A percentile compares a stretch with the other conserved stretches of the same genome.
These are phyloP conservation scores for Sporothrix sp. DNA, from an alignment of 2,329 filamentous ascomycete genomes.

Conservation along the genomic window DNA sequence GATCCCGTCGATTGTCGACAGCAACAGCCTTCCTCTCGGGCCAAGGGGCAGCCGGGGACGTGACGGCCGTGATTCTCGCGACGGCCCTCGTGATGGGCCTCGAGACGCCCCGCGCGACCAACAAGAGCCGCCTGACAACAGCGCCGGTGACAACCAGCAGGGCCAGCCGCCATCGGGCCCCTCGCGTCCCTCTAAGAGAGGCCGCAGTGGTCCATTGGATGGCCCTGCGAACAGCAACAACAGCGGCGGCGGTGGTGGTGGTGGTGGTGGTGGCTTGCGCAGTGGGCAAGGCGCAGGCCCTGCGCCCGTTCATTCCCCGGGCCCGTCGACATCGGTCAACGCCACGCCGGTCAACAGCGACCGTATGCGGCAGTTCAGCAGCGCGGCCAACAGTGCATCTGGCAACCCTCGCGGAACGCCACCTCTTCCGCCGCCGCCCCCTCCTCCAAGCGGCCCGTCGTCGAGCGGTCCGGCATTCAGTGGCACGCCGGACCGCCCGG, in stretches of 20 bases:
- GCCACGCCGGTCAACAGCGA: constrained; percentile 14
- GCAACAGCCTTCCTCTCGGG: constrained; percentile 37
- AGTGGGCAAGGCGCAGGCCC: background rate
- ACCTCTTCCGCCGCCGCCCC: background rate
- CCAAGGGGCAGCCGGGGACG: constrained; percentile 39
- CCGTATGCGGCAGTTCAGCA: constrained; percentile 12
- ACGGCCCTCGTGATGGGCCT: background rate
- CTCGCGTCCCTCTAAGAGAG: constrained; percentile 16
- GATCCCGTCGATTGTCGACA: constrained; percentile 34
- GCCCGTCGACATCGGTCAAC: constrained; percentile 15
- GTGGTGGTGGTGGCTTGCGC: background rate
- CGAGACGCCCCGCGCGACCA: background rate
- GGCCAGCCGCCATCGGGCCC: constrained; percentile 26
- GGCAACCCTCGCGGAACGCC: background rate
- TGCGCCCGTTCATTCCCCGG: background rate
- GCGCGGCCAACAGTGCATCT: no score
- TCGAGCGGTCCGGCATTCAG: background rate
- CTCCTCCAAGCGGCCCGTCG: background rate
- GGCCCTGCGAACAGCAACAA: background rate
- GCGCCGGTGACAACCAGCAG: constrained; percentile 38
- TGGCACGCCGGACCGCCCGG: background rate
- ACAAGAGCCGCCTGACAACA: background rate
- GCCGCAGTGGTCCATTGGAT: constrained; percentile 28
- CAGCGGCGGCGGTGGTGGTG: background rate
- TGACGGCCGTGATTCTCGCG: constrained; percentile 25